These are phyloP conservation scores for Phialophora tarda DNA, from an alignment of 2,329 filamentous ascomycete species.

Conservation along the genomic window DNA sequence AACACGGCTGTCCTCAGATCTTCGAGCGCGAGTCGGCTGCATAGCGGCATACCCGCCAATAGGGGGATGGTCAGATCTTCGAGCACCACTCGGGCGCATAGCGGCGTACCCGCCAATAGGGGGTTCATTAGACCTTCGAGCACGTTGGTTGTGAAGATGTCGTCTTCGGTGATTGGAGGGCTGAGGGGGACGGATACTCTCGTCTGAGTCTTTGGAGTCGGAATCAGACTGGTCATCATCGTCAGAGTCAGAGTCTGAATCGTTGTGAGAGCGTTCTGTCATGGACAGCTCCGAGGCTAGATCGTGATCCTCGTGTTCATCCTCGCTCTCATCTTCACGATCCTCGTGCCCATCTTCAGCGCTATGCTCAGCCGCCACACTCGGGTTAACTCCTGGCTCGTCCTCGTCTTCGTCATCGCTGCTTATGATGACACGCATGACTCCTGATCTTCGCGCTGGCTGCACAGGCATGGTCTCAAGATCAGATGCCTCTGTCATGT, in stretches of 20 bases:
- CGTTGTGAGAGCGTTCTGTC: background rate
- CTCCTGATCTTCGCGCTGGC: conserved; percentile 4
- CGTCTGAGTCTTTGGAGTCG: conserved; percentile 35
- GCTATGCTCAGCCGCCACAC: background rate
- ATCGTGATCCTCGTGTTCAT: conserved; percentile 16
- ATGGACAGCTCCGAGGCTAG: background rate
- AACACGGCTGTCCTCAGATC: no score
- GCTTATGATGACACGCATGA: conserved; percentile 27
- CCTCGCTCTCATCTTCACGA: conserved; percentile 15
- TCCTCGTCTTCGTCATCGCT: conserved; percentile 35
- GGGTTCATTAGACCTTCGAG: conserved; percentile 18
- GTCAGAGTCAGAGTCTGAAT: background rate
- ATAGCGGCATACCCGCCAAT: no score
- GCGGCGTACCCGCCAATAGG: no score
- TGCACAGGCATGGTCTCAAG: background rate
- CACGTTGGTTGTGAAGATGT: conserved; percentile 30
- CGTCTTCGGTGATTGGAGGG: conserved; percentile 26
- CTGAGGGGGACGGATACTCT: conserved; percentile 33
- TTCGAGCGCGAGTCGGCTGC: no score
- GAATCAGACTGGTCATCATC: conserved; percentile 14
- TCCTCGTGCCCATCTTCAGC: conserved; percentile 15
- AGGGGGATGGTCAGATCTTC: no score
- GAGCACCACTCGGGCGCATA: no score
- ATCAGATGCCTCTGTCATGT: conserved; percentile 25
- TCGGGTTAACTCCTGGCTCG: background rate